These are phyloP conservation scores for Fusarium nisikadoi DNA, from an alignment of 2,329 filamentous ascomycete species.

Conservation along the genomic window DNA sequence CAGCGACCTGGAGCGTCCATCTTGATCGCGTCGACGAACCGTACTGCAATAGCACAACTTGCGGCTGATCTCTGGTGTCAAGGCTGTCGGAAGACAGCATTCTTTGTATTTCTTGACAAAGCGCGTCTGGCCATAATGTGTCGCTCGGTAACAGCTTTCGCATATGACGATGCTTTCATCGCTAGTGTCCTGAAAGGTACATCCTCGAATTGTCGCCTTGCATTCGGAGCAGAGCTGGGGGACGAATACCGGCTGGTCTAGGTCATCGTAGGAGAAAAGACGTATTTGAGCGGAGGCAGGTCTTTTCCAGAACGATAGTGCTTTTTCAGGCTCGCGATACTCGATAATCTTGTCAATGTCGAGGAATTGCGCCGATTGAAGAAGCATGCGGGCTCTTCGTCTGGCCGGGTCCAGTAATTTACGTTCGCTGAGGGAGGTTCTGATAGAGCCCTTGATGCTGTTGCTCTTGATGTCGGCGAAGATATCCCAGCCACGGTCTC, in stretches of 20 bases:
- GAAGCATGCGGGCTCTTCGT: constrained; percentile 45
- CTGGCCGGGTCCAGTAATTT: constrained; percentile 4
- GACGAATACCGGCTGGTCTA: constrained; percentile 28
- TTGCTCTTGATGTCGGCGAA: constrained; percentile 41
- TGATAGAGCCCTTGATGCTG: neutral
- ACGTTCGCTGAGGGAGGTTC: constrained; percentile 16
- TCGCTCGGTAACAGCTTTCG: constrained; percentile 49
- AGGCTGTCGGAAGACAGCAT: constrained; percentile 42
- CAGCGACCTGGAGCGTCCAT: constrained; percentile 22
- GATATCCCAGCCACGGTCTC: constrained; percentile 37
- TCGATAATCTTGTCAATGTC: constrained; percentile 54
- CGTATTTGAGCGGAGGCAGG: constrained; percentile 41
- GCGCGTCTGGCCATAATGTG: constrained; percentile 41
- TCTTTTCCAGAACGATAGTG: constrained; percentile 41
- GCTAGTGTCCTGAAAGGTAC: constrained; percentile 37
- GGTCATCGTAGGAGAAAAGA: constrained; percentile 14
- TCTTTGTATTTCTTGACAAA: constrained; percentile 51
- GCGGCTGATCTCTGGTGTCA: constrained; percentile 40
- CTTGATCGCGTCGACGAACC: constrained; percentile 28
- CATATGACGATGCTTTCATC: constrained; percentile 39
- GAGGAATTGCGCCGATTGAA: constrained; percentile 49
- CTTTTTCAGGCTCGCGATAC: constrained; percentile 42
- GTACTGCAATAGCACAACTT: constrained; percentile 43
- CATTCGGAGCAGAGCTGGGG: constrained; percentile 35
- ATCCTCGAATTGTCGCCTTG: constrained; percentile 35